A percentile compares a stretch with the other conserved stretches of the same genome.
These are phyloP conservation scores for Arabidopsis thaliana DNA, from an alignment of 345 rosid genomes.

Conservation along the genomic window DNA sequence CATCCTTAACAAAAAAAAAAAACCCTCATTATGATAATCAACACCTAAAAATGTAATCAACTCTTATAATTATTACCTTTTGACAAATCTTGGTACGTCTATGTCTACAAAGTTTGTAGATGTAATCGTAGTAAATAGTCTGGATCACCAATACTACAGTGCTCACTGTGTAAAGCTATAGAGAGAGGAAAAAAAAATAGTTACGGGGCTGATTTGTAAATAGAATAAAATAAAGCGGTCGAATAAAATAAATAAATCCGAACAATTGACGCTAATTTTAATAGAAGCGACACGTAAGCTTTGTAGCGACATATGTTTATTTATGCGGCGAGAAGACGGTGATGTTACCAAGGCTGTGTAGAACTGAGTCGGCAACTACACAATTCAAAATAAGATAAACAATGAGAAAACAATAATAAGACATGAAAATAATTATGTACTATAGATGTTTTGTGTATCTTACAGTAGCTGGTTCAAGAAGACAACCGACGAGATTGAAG, in stretches of 20 bases:
- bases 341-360: conserved; percentile 86
- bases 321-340: conserved; percentile 40
- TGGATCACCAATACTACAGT: conserved; percentile 80
- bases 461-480: conserved; percentile 97
- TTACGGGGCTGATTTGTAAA: conserved; percentile 13
- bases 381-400: too few relatives aligned
- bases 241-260: neutral
- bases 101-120: conserved; percentile 55
- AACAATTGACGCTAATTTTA: neutral
- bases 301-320: conserved; percentile 36
- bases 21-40: neutral
- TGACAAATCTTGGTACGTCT: conserved; percentile 34
- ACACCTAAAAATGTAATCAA: neutral
- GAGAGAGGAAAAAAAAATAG: neutral
- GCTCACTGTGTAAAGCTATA: conserved; percentile 83
- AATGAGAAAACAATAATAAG: neutral
- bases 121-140: conserved; percentile 72
- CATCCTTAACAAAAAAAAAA: conserved; percentile 30
- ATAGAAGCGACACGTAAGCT: conserved; percentile 26
- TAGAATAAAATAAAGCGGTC: neutral
- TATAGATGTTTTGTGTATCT: conserved; percentile 43
- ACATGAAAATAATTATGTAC: neutral
- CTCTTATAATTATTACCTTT: conserved; percentile 6
- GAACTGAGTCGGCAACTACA: conserved; percentile 70
- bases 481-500: conserved; percentile 85